Evolutionary conservation across 805 yeast species (phyloP).

Genomic region (Barnettozyma botsteinii): DNA sequence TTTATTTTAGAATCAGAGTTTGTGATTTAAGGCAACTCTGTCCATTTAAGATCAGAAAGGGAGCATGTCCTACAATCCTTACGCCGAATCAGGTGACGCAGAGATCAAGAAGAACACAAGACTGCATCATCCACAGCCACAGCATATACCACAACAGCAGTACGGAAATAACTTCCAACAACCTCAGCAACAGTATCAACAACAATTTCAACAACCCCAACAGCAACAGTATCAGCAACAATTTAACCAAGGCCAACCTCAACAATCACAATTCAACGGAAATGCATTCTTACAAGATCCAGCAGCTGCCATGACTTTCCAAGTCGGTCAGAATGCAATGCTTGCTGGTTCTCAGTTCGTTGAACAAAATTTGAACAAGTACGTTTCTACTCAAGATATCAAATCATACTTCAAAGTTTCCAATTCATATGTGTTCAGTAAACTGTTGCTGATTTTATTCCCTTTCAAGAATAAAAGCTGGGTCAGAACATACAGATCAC

Average conservation of each 20-base stretch:
- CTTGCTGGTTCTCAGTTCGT: slow-evolving; percentile 74
- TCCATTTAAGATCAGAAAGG: not conserved
- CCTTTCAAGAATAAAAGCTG: slow-evolving; percentile 86
- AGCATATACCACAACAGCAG: slow-evolving; percentile 8
- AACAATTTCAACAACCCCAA: slow-evolving; percentile 22
- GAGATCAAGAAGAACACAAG: slow-evolving; percentile 16
- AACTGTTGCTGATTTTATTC: slow-evolving; percentile 66
- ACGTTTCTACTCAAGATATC: slow-evolving; percentile 48
- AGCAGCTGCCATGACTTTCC: slow-evolving; percentile 77
- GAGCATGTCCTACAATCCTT: slow-evolving; percentile 43
- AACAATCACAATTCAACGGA: slow-evolving; percentile 7
- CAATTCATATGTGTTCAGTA: slow-evolving; percentile 74
- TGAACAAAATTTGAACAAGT: slow-evolving; percentile 52
- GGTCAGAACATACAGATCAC: slow-evolving; percentile 48
- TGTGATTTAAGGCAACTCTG: not conserved
- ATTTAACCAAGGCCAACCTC: slow-evolving; percentile 19
- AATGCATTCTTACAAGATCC: slow-evolving; percentile 61
- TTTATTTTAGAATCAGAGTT: too few relatives aligned
- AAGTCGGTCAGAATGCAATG: slow-evolving; percentile 81
- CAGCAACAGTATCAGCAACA: slow-evolving; percentile 25
- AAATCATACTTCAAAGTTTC: slow-evolving; percentile 90
- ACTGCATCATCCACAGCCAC: slow-evolving; percentile 20
- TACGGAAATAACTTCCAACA: slow-evolving; percentile 13
- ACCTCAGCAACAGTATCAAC: slow-evolving; percentile 25
- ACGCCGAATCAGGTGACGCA: slow-evolving; percentile 27